phyloP scores from a whole-genome alignment of 257 asterid genomes.

The Solanum corneliomulleri region DNA sequence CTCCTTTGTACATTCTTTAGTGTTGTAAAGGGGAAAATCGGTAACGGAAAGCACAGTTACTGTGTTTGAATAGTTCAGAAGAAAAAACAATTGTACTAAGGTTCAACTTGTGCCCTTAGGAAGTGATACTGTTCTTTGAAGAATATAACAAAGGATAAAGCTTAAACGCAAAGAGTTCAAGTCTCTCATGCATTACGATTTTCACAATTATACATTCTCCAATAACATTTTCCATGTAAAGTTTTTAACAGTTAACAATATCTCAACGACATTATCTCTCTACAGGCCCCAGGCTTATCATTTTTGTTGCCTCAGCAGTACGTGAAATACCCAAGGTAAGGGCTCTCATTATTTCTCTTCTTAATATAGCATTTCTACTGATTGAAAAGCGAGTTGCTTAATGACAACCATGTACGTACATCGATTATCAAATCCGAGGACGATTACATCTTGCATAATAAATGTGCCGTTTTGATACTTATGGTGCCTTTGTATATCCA shows the following conservation, averaged over 20 bases:
- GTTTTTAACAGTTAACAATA: constrained; percentile 20
- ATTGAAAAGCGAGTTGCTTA: not conserved
- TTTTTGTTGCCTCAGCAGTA: constrained; percentile 78
- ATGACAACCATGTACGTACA: not conserved
- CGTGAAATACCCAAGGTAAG: constrained; percentile 75
- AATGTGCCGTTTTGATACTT: not conserved
- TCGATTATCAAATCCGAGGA: not conserved
- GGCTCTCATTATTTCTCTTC: not conserved
- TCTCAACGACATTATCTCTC: constrained; percentile 32
- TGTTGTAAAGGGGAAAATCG: not conserved
- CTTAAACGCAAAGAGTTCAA: not conserved
- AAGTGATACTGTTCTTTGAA: not conserved
- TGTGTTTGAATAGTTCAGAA: not conserved
- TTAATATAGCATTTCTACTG: not conserved
- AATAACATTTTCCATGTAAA: constrained; percentile 15
- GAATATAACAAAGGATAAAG: not conserved
- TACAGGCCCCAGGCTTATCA: constrained; percentile 95
- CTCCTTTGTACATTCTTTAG: constrained; percentile 1
- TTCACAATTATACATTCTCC: not conserved
- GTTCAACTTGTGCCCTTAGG: not conserved
- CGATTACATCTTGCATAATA: not conserved
- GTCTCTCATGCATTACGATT: not conserved
- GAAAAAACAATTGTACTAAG: not conserved
- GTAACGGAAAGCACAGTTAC: not conserved
- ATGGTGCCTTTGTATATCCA: not conserved